Percentiles rank a stretch among this genome's conserved stretches.
These are phyloP conservation scores for Euryodendron excelsum DNA, from an alignment of 148 eudicot species.

Conservation along the genomic window DNA sequence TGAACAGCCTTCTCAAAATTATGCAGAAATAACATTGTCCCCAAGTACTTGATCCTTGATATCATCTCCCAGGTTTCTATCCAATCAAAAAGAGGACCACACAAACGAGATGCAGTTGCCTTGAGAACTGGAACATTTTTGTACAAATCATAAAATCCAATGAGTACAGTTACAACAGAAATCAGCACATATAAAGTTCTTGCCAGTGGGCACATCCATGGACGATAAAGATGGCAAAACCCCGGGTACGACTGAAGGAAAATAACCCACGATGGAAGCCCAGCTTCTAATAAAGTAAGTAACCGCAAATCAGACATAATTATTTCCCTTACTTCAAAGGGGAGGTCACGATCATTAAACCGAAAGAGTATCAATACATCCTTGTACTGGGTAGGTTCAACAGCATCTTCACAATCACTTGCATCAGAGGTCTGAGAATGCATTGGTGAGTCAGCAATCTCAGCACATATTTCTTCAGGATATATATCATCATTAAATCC, in stretches of 20 bases:
- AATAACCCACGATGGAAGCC: constrained; percentile 98
- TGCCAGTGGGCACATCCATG: constrained; percentile 99
- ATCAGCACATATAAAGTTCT: constrained; percentile 73
- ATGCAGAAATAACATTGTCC: constrained; percentile 94
- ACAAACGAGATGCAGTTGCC: constrained; percentile 85
- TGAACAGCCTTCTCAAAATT: constrained; percentile 78
- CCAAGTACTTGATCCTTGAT: constrained; percentile 84
- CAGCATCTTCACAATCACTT: constrained; percentile 51
- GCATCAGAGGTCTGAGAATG: constrained; percentile 30
- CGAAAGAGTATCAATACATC: constrained; percentile 76
- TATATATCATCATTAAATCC: constrained; percentile 35
- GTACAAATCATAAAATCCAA: constrained; percentile 92
- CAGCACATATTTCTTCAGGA: constrained; percentile 39
- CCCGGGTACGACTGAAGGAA: constrained; percentile 95
- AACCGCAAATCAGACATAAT: constrained; percentile 73
- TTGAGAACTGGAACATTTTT: constrained; percentile 96
- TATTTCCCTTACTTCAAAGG: constrained; percentile 65
- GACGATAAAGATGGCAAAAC: constrained; percentile 84
- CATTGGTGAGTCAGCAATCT: constrained; percentile 38
- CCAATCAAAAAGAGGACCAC: constrained; percentile 94
- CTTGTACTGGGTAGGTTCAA: constrained; percentile 62
- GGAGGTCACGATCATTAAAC: constrained; percentile 83
- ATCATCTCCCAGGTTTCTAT: constrained; percentile 98
- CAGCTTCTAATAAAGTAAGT: constrained; percentile 87
- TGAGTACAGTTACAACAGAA: constrained; percentile 77